A percentile compares a stretch with the other conserved stretches of the same genome.
Evolutionary conservation across 352 stramenopile genomes (phyloP).

Genomic region (Pythium biforme): DNA sequence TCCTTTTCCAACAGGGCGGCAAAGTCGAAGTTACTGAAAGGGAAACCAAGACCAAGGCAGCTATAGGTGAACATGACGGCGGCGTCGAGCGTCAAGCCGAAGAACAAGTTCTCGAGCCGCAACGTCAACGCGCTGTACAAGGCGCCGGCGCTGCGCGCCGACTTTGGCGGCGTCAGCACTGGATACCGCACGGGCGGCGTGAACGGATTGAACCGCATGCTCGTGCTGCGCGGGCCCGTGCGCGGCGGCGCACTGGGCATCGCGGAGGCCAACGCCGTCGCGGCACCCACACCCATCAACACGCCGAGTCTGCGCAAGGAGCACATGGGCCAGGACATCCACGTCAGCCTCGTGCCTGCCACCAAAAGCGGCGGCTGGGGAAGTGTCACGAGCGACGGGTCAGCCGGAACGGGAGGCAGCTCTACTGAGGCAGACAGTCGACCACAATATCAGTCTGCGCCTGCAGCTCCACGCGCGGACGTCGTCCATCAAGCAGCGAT

Average conservation of each 20-base stretch:
- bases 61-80: slow-evolving; percentile 17
- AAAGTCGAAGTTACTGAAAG: not conserved
- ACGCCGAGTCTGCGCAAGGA: slow-evolving; percentile 73
- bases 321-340: slow-evolving; percentile 40
- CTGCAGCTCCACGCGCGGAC: too few species aligned
- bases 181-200: slow-evolving; percentile 3
- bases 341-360: slow-evolving; percentile 40
- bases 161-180: slow-evolving; percentile 17
- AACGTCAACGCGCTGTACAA: slow-evolving; percentile 75
- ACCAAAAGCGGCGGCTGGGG: slow-evolving; percentile 39
- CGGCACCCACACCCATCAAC: slow-evolving; percentile 69
- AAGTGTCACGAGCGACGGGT: slow-evolving; percentile 8
- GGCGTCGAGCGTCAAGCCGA: slow-evolving; percentile 34
- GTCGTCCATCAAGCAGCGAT: not conserved
- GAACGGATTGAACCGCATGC: slow-evolving; percentile 35
- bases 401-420: not conserved
- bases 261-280: slow-evolving; percentile 19
- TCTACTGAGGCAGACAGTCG: not conserved
- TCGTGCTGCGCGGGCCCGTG: slow-evolving; percentile 40
- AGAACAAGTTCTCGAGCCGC: slow-evolving; percentile 70
- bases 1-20: not conserved
- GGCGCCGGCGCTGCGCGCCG: slow-evolving; percentile 38
- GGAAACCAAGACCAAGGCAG: slow-evolving; percentile 1
- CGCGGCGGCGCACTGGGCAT: slow-evolving; percentile 8
- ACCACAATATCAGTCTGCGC: not conserved